Conservation (phyloP, 768 basidiomycete genomes). For the Daedaleopsis sinensis region DNA sequence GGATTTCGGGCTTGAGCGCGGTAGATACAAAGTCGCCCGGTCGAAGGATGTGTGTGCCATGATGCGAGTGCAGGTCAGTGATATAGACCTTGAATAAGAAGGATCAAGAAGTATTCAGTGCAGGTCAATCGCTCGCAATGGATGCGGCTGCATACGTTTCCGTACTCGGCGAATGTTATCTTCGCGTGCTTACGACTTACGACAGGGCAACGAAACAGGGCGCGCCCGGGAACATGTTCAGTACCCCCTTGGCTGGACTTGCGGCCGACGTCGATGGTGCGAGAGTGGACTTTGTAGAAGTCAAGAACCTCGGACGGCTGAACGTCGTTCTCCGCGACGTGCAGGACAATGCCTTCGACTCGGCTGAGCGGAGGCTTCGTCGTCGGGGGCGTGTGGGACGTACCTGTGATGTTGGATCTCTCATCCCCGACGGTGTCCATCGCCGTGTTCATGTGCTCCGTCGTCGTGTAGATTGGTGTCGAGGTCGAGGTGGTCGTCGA, state of each 20-base stretch:
- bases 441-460: neutral
- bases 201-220: constrained; percentile 75
- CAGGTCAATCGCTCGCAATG: constrained; percentile 13
- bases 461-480: neutral
- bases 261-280: constrained; percentile 67
- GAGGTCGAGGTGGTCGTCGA: constrained; percentile 7
- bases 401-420: constrained; percentile 13
- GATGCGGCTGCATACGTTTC: constrained; percentile 50
- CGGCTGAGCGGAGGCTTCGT: constrained; percentile 5
- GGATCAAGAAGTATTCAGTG: constrained; percentile 24
- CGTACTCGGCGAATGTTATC: constrained; percentile 71
- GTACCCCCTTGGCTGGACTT: constrained; percentile 55
- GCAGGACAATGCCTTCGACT: constrained; percentile 56
- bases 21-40: constrained; percentile 51
- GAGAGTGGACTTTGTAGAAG: constrained; percentile 54
- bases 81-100: constrained; percentile 57
- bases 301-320: constrained; percentile 48
- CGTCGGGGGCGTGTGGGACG: neutral
- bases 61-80: constrained; percentile 73
- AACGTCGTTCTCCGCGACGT: constrained; percentile 55
- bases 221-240: constrained; percentile 42
- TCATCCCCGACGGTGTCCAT: neutral
- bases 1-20: constrained; percentile 55
- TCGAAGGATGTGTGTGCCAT: constrained; percentile 71
- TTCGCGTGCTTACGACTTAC: constrained; percentile 81